Conservation (phyloP, 2,329 filamentous ascomycete genomes). For the Juglanconis sp. region DNA sequence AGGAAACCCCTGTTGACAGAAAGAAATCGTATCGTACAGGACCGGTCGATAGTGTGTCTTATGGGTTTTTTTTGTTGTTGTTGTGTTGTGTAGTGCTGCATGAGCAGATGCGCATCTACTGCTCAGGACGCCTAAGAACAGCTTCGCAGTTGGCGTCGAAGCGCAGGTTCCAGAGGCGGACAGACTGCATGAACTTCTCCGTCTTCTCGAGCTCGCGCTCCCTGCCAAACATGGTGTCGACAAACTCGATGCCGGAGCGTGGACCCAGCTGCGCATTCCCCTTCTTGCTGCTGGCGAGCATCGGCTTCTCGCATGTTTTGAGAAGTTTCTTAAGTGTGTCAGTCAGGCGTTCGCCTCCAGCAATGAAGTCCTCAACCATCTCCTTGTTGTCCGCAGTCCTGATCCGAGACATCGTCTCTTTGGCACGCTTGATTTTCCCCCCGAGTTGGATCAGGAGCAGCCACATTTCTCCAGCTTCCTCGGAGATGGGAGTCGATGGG, state of each 20-base stretch:
- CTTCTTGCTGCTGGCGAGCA: slow-evolving; percentile 87
- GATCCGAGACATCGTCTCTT: slow-evolving; percentile 72
- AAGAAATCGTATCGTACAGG: slow-evolving; percentile 17
- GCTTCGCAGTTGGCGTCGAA: slow-evolving; percentile 96
- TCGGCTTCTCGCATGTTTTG: slow-evolving; percentile 88
- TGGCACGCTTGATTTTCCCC: slow-evolving; percentile 88
- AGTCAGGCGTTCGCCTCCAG: slow-evolving; percentile 82
- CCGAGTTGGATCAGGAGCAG: slow-evolving; percentile 89
- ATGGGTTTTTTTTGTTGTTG: background rate
- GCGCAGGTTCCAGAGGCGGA: slow-evolving; percentile 85
- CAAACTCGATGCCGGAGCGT: slow-evolving; percentile 90
- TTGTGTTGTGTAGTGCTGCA: background rate
- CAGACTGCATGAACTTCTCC: slow-evolving; percentile 86
- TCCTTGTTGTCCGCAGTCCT: slow-evolving; percentile 71
- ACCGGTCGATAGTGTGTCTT: slow-evolving; percentile 6
- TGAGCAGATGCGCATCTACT: slow-evolving; percentile 34
- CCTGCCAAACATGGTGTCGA: slow-evolving; percentile 90
- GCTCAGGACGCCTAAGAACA: slow-evolving; percentile 64
- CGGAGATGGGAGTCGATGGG: slow-evolving; percentile 76
- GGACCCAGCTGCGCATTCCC: slow-evolving; percentile 77
- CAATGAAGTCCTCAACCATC: slow-evolving; percentile 85
- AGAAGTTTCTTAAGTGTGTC: slow-evolving; percentile 81
- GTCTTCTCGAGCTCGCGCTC: slow-evolving; percentile 87
- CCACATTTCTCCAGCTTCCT: slow-evolving; percentile 94
- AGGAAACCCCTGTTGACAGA: slow-evolving; percentile 10